These are phyloP conservation scores for Chimonanthus salicifolius DNA, from an alignment of 164 flowering plant genomes.

Conservation along the genomic window DNA sequence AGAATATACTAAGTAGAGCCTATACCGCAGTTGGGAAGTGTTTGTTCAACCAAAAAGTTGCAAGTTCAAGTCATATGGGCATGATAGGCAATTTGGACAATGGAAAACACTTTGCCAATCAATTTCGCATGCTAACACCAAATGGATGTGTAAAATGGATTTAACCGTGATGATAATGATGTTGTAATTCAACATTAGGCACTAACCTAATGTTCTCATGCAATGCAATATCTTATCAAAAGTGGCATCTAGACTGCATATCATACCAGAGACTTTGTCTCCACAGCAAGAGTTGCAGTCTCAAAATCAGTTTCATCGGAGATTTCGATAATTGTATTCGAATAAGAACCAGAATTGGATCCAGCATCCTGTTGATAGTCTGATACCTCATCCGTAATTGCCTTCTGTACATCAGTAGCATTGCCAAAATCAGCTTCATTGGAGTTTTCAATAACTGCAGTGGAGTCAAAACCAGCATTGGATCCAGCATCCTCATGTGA, in stretches of 20 bases:
- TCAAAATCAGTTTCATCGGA: slow-evolving; percentile 12
- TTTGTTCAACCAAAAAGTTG: too few species aligned
- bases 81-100: too few species aligned
- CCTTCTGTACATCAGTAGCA: slow-evolving; percentile 14
- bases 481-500: slow-evolving; percentile 19
- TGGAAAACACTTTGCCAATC: too few species aligned
- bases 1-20: too few species aligned
- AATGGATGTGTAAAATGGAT: too few species aligned
- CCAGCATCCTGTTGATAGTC: slow-evolving; percentile 19
- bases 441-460: slow-evolving; percentile 18
- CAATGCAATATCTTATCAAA: background rate
- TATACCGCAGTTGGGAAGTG: too few species aligned
- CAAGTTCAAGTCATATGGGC: too few species aligned
- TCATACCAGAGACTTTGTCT: slow-evolving; percentile 30
- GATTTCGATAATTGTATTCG: slow-evolving; percentile 18
- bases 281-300: slow-evolving; percentile 13
- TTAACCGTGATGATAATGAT: too few species aligned
- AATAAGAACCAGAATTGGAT: slow-evolving; percentile 12
- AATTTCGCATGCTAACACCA: too few species aligned
- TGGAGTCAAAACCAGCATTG: slow-evolving; percentile 9
- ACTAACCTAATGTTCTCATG: too few species aligned
- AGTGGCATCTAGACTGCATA: background rate
- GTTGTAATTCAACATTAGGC: too few species aligned
- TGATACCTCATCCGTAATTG: slow-evolving; percentile 4
- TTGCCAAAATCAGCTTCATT: slow-evolving; percentile 14